Percentiles rank a stretch among this genome's conserved stretches.
Evolutionary conservation across 768 basidiomycete species (phyloP).

Genomic region (Inosperma sp.): DNA sequence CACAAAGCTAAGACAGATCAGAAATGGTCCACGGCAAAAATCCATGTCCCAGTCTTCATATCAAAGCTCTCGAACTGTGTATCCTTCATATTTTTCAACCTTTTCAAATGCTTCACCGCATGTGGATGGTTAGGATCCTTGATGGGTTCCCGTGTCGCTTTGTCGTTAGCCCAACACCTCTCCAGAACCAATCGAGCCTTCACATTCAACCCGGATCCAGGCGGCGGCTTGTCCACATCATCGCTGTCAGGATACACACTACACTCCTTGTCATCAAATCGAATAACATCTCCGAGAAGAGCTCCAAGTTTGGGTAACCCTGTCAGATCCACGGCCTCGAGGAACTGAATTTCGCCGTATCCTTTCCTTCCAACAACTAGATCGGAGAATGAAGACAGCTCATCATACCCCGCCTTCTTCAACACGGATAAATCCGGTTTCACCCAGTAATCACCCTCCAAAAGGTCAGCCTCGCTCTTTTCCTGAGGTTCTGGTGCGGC

Average conservation of each 20-base stretch:
- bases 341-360: conserved; percentile 84
- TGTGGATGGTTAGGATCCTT: conserved; percentile 72
- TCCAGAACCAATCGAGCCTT: conserved; percentile 72
- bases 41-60: conserved; percentile 81
- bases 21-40: conserved; percentile 92
- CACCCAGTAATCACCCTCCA: conserved; percentile 90
- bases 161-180: conserved; percentile 86
- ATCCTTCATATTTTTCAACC: conserved; percentile 78
- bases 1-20: conserved; percentile 31
- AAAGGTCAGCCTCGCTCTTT: conserved; percentile 38
- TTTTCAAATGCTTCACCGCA: conserved; percentile 69
- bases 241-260: conserved; percentile 90
- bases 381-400: conserved; percentile 66
- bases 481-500: conserved; percentile 24
- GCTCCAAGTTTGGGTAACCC: conserved; percentile 72
- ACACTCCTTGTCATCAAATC: conserved; percentile 89
- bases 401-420: conserved; percentile 64
- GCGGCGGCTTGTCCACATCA: conserved; percentile 77
- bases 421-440: conserved; percentile 74
- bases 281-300: conserved; percentile 80
- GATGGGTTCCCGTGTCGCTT: conserved; percentile 85
- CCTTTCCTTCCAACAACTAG: conserved; percentile 89
- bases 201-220: conserved; percentile 87
- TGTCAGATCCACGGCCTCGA: conserved; percentile 80
- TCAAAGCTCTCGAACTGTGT: conserved; percentile 84